phyloP scores from a whole-genome alignment of 1,284 basidiomycete species.

The Cutaneotrichosporon sp. region DNA sequence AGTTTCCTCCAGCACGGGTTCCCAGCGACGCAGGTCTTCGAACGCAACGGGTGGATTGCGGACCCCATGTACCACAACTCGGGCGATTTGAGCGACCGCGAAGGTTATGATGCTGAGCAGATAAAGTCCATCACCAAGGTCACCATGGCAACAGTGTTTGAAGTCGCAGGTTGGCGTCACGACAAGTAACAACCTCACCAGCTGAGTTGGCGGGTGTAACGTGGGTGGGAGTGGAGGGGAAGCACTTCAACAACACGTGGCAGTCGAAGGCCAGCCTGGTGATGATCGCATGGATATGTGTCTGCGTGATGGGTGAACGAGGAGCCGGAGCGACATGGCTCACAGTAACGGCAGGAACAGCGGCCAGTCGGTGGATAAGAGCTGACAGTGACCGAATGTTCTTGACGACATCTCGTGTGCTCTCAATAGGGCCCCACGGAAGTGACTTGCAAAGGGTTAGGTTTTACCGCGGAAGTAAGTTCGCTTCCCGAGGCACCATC shows the following conservation, averaged over 20 bases:
- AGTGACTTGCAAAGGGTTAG: too few species aligned
- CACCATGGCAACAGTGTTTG: constrained; percentile 56
- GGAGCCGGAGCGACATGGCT: background rate
- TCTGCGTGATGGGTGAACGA: background rate
- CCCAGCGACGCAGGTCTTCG: constrained; percentile 66
- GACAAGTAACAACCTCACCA: background rate
- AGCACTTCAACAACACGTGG: background rate
- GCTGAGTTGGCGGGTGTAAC: background rate
- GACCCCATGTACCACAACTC: constrained; percentile 69
- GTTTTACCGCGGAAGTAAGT: too few species aligned
- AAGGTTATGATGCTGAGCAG: constrained; percentile 77
- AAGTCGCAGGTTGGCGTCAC: constrained; percentile 38
- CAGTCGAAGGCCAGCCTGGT: background rate
- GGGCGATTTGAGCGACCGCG: constrained; percentile 72
- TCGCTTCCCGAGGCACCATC: too few species aligned
- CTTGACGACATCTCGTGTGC: too few species aligned
- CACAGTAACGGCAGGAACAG: background rate
- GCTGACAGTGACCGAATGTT: too few species aligned
- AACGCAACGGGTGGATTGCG: constrained; percentile 74
- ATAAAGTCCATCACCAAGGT: constrained; percentile 77
- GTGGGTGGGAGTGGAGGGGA: background rate
- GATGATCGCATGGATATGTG: background rate
- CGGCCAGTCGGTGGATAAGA: too few species aligned
- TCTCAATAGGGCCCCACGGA: too few species aligned
- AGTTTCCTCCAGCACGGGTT: constrained; percentile 78